These are phyloP conservation scores for Coprinellus aureogranulatus DNA, from an alignment of 768 basidiomycete genomes.

Conservation along the genomic window DNA sequence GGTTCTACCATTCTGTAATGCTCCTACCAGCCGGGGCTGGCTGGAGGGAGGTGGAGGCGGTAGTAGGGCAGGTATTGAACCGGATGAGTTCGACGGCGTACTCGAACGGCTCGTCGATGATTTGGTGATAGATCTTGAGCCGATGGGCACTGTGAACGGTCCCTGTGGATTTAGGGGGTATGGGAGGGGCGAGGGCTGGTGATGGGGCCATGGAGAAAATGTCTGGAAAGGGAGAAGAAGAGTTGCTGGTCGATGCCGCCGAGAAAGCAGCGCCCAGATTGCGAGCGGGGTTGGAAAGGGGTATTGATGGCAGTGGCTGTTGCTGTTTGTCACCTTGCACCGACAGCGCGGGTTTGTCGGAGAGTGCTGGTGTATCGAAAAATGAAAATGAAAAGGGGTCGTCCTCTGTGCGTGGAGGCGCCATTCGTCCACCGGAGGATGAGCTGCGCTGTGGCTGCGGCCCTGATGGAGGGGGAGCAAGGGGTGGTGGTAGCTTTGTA, in stretches of 20 bases:
- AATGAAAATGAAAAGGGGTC: slow-evolving; percentile 29
- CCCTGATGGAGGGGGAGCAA: slow-evolving; percentile 35
- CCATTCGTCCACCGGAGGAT: neutral
- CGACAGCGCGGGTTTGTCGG: slow-evolving; percentile 8
- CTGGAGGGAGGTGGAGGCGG: slow-evolving; percentile 1
- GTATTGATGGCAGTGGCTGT: slow-evolving; percentile 12
- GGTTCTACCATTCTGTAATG: neutral
- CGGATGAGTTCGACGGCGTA: neutral
- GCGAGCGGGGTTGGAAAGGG: slow-evolving; percentile 10
- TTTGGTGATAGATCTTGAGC: too few species aligned
- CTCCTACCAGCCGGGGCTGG: neutral
- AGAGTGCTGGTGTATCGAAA: slow-evolving; percentile 19
- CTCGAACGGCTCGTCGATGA: too few species aligned
- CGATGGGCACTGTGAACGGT: too few species aligned
- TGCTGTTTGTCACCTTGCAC: slow-evolving; percentile 12
- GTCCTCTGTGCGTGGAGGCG: neutral
- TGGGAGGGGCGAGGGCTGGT: neutral
- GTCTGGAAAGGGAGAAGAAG: neutral
- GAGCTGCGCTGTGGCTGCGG: slow-evolving; percentile 4
- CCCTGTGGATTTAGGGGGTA: neutral
- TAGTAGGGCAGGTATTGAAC: neutral
- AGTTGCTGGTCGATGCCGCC: neutral
- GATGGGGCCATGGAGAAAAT: neutral
- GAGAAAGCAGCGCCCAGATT: slow-evolving; percentile 4
- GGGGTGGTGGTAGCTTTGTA: slow-evolving; percentile 44